Evolutionary conservation across 352 stramenopile genomes (phyloP), one percentile per base, ranked within the genome.

Genomic region (Blastocystis sp.): DNA sequence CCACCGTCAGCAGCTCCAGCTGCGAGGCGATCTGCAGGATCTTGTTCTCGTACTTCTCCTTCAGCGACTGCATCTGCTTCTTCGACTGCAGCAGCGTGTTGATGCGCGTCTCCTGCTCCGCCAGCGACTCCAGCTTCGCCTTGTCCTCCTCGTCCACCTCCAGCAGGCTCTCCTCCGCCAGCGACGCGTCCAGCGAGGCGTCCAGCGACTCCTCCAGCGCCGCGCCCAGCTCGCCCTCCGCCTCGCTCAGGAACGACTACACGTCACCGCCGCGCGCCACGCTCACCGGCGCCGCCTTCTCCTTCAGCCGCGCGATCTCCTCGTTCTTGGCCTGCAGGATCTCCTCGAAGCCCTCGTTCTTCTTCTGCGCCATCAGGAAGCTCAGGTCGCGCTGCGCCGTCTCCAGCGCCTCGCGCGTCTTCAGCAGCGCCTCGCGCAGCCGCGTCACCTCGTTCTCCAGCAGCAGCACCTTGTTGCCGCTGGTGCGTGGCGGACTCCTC

Each of bases 371-470:
- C 11, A 89, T 28, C 23, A 88, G 5, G 38, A 74, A 80, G 4
- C 66, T 19, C 66, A 89, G 82, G 38, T 88, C 62, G 4, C 38
- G 19, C 17, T 23, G 43, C 17, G 38, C 21, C 17, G 28, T 19
- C 11, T 62, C 38, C 41, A 77, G 28, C 48, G 86, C 79, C 3
- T 10, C 74, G 23, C 61, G 28, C 17, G 61, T 67, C 66, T 48
- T 48, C 45, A 69, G 34, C 65, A 78, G 34, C 17, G 79, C 43
- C 10, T 5, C 23, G 28, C 82, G 59, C 41, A 74, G 23, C 62
- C 53, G 4, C n/a, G 60, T 43, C 52, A 90, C 89, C 43, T 90
- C 78, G 53, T 90, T 88, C 77, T 90, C 88, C 5, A 81, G 76
- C 5, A 90, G 45, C 9, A 90, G 19, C n/a, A 90, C 21, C 21